Base-by-base conservation (phyloP, 106 monocot species). In the Dioscorea alata region DNA sequence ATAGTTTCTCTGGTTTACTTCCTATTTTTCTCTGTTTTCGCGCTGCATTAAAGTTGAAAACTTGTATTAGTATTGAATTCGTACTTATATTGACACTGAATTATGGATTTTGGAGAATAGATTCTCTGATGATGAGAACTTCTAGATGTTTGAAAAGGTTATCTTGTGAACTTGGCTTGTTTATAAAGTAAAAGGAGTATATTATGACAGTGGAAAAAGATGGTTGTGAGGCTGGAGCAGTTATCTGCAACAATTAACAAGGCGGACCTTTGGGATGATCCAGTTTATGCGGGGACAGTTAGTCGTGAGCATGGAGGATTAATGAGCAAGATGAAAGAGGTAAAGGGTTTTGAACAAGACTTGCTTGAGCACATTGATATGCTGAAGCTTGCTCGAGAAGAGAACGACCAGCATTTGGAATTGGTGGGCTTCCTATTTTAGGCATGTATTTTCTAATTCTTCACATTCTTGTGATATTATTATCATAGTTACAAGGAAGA, bases 301-400 rank as follows among this genome's bases (percentile, higher is more conserved):
- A 99, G 92, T 69, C 86, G 92, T 71, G 97, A 99, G 64, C 97
- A 99, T 73, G 86, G 92, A 23, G 79, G 80, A 65, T 34, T 99
- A 33, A 80, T 87, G 82, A 80, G 83, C 68, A 99, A 99, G 73
- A 78, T 92, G 57, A 99, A 86, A 71, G 83, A 82, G 75, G 89
- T 99, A 34, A 92, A 78, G 24, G 50, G 61, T 31, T 87, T 89
- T 85, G 97, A 92, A 61, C 77, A 82, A 34, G 81, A 99, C 66
- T 68, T 99, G 50, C 75, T 99, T 73, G 97, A 99, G 79, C 84
- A 92, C 70, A 87, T 99, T 73, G 97, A 99, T 68, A 79, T 99
- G 79, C 25, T 99, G 64, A 85, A 82, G 81, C 92, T 99, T 75
- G 97, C 97, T 59, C 89, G 79, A 59, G 97, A 99, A 79, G 97